These are phyloP conservation scores for Austroboletus eburneus DNA, from an alignment of 768 basidiomycete genomes.

Conservation along the genomic window DNA sequence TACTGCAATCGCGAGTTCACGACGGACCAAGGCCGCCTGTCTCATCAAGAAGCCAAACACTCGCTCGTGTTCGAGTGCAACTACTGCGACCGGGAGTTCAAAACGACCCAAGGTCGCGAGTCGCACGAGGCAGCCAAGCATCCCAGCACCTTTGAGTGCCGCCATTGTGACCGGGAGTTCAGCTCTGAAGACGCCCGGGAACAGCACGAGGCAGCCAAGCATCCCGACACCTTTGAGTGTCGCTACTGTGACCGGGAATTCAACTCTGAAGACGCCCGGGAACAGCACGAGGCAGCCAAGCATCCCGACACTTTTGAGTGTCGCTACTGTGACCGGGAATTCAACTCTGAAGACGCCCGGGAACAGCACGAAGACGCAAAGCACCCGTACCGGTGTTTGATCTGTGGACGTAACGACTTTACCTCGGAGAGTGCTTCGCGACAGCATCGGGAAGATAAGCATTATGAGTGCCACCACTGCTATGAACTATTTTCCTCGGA, in stretches of 20 bases:
- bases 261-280: neutral
- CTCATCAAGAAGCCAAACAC: conserved; percentile 15
- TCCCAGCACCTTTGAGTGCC: neutral
- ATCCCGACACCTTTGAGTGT: conserved; percentile 5
- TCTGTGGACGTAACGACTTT: conserved; percentile 5
- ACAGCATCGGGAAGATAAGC: neutral
- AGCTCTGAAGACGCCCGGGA: neutral
- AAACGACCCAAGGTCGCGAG: neutral
- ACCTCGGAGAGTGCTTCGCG: neutral
- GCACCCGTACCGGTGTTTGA: conserved; percentile 1
- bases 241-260: conserved; percentile 4
- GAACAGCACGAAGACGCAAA: conserved; percentile 9
- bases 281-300: conserved; percentile 10
- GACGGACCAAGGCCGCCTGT: conserved; percentile 1
- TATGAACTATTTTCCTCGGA: neutral
- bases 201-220: conserved; percentile 10
- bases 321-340: neutral
- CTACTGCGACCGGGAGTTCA: conserved; percentile 9
- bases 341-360: neutral
- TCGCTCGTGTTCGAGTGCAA: conserved; percentile 7
- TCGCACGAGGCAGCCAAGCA: conserved; percentile 13
- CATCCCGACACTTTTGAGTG: neutral
- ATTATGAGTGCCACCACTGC: neutral
- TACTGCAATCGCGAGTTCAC: conserved; percentile 12
- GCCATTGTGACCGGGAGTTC: conserved; percentile 4